Percentiles rank a stretch among this genome's conserved stretches.
These are phyloP conservation scores for Penicillium chermesinum DNA, from an alignment of 495 filamentous ascomycete genomes.

Conservation along the genomic window DNA sequence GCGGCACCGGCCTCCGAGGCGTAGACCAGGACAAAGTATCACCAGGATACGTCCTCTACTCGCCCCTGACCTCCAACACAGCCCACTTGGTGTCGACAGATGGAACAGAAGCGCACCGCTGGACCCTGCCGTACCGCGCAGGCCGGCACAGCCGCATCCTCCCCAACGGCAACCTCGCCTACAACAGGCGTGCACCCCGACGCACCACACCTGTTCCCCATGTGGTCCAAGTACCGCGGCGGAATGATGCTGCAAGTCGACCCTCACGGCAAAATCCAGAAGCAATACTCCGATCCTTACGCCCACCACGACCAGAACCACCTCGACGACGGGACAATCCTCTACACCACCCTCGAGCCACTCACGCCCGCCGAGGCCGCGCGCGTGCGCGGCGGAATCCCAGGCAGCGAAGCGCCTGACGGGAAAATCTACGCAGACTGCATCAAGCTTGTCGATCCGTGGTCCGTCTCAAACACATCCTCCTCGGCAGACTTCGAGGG, in stretches of 20 bases:
- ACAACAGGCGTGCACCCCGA: conserved; percentile 40
- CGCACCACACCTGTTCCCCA: conserved; percentile 35
- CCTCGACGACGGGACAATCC: conserved; percentile 35
- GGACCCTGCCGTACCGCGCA: conserved; percentile 37
- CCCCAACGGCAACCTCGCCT: conserved; percentile 38
- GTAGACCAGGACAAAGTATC: conserved; percentile 34
- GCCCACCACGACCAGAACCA: conserved; percentile 47
- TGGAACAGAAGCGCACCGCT: conserved; percentile 40
- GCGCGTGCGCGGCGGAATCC: conserved; percentile 34
- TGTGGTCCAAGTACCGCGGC: conserved; percentile 44
- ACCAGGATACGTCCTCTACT: conserved; percentile 41
- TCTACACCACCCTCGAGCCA: conserved; percentile 41
- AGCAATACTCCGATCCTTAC: conserved; percentile 35
- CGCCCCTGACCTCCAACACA: conserved; percentile 36
- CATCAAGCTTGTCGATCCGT: conserved; percentile 39
- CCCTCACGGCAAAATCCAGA: conserved; percentile 28
- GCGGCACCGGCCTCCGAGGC: conserved; percentile 40
- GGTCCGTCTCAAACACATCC: conserved; percentile 11
- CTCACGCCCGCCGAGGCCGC: conserved; percentile 30
- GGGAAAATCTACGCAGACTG: conserved; percentile 39
- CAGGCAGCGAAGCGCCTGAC: conserved; percentile 33
- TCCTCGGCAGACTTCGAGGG: conserved; percentile 24
- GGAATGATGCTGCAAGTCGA: conserved; percentile 42
- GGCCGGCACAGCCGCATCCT: conserved; percentile 42
- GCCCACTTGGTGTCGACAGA: conserved; percentile 39